phyloP scores from a whole-genome alignment of 2,329 filamentous ascomycete genomes.

The Alternaria sp. region DNA sequence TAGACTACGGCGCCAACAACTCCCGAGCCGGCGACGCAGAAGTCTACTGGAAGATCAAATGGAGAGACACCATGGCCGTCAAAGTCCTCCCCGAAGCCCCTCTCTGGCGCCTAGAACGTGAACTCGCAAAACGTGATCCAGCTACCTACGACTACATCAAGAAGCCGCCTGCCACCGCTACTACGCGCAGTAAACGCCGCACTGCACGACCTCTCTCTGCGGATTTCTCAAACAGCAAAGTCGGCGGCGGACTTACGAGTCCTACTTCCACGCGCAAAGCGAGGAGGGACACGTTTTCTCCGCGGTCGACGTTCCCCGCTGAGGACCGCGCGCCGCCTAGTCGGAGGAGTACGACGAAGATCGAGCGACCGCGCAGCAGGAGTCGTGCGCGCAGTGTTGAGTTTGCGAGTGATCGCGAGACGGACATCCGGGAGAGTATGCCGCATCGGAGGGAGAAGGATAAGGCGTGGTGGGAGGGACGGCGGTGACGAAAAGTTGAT shows the following conservation, averaged over 20 bases:
- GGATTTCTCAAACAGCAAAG: conserved; percentile 17
- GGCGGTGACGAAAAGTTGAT: conserved; percentile 8
- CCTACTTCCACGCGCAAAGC: conserved; percentile 6
- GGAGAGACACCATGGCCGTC: conserved; percentile 46
- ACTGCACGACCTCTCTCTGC: conserved; percentile 22
- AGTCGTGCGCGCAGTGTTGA: conserved; percentile 32
- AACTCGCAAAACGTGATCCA: conserved; percentile 51
- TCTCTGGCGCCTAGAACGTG: conserved; percentile 53
- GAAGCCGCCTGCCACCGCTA: conserved; percentile 40
- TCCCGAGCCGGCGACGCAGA: conserved; percentile 44
- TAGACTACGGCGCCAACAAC: conserved; percentile 49
- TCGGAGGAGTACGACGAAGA: conserved; percentile 17
- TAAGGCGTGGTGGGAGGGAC: conserved; percentile 46
- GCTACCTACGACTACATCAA: conserved; percentile 52
- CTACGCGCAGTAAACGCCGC: conserved; percentile 20
- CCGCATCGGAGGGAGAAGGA: conserved; percentile 43
- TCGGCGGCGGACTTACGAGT: conserved; percentile 4
- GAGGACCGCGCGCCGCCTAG: conserved; percentile 16
- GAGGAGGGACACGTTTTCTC: conserved; percentile 31
- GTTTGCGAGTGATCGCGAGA: conserved; percentile 38
- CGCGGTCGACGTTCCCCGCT: conserved; percentile 27
- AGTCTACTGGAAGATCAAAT: conserved; percentile 53
- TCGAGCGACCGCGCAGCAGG: conserved; percentile 22
- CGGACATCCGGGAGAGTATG: conserved; percentile 41
- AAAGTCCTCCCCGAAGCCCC: conserved; percentile 54